Percentiles rank a stretch among this genome's conserved stretches.
Conservation (phyloP, 116 monocot species). For the Papilionanthe hybrid region DNA sequence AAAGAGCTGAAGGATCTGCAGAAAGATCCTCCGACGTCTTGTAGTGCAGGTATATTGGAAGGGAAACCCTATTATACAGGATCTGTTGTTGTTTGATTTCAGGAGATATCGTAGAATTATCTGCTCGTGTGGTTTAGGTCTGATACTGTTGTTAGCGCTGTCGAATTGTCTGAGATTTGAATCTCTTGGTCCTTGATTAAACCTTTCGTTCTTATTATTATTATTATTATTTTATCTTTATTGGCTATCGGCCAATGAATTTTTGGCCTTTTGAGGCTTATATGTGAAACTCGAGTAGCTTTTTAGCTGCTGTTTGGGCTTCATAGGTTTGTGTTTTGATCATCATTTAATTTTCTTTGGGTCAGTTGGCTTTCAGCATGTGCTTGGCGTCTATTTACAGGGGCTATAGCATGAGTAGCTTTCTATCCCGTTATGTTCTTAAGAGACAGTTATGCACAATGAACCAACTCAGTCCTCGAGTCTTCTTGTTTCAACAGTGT, state of each 20-base stretch:
- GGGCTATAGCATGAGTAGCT: background rate
- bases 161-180: too few relatives aligned
- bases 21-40: slow-evolving; percentile 2
- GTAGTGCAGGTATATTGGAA: slow-evolving; percentile 5
- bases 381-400: background rate
- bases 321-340: too few relatives aligned
- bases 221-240: background rate
- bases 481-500: too few relatives aligned
- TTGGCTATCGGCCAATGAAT: background rate
- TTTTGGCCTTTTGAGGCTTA: background rate
- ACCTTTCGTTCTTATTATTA: background rate
- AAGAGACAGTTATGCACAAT: too few relatives aligned
- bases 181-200: background rate
- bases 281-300: too few relatives aligned
- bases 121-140: background rate
- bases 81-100: slow-evolving; percentile 3
- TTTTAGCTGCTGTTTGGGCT: background rate
- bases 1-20: slow-evolving; percentile 8
- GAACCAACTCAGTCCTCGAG: too few relatives aligned
- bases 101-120: background rate
- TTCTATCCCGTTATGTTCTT: too few relatives aligned
- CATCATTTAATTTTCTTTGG: background rate
- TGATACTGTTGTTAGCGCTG: background rate
- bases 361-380: background rate
- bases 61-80: background rate